phyloP scores from a whole-genome alignment of 257 asterid genomes.

The Solanum acaule region DNA sequence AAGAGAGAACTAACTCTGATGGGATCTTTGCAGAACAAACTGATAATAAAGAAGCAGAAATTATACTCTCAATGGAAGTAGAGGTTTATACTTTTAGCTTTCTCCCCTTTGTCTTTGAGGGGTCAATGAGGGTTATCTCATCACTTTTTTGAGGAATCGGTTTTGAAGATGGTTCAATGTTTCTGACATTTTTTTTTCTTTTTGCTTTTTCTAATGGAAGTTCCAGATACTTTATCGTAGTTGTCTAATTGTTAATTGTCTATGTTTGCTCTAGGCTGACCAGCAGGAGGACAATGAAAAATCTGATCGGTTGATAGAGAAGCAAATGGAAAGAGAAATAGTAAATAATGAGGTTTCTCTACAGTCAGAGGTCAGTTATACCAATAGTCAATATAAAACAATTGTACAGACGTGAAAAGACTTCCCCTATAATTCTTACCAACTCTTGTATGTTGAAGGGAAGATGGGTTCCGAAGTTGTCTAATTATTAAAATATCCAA shows the following conservation, averaged over 20 bases:
- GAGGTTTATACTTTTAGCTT: slow-evolving; percentile 27
- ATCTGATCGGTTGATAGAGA: slow-evolving; percentile 24
- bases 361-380: slow-evolving; percentile 39
- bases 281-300: slow-evolving; percentile 43
- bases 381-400: not conserved
- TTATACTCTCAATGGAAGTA: slow-evolving; percentile 19
- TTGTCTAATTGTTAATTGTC: not conserved
- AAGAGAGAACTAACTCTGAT: slow-evolving; percentile 25
- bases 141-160: not conserved
- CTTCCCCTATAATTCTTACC: not conserved
- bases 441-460: not conserved
- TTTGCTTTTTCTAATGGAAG: not conserved
- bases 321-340: slow-evolving; percentile 29
- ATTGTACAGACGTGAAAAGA: not conserved
- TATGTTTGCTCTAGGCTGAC: slow-evolving; percentile 5
- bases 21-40: slow-evolving; percentile 23
- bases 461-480: not conserved
- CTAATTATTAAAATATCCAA: not conserved
- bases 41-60: slow-evolving; percentile 22
- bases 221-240: not conserved
- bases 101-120: not conserved
- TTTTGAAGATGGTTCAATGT: not conserved
- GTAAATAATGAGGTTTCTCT: slow-evolving; percentile 20
- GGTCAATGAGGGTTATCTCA: not conserved
- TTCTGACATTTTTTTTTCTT: not conserved